Percentiles rank a stretch among this genome's conserved stretches.
Conservation (phyloP, 805 yeast genomes). For the Komagataella ulmi region DNA sequence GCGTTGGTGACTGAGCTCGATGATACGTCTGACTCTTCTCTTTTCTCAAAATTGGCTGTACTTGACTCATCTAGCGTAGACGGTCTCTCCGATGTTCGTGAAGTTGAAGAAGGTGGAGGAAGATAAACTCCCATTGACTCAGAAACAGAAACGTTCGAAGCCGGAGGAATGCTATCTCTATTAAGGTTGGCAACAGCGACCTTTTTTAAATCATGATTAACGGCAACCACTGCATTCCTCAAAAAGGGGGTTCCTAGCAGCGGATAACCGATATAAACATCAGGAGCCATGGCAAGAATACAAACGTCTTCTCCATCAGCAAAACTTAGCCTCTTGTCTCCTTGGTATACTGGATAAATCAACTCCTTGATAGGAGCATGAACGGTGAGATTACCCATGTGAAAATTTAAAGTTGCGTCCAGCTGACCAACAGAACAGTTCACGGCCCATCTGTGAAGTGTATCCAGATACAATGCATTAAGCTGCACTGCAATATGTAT, state of each 20-base stretch:
- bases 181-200: slow-evolving; percentile 43
- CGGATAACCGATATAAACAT: slow-evolving; percentile 30
- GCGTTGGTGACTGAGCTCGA: background rate
- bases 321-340: slow-evolving; percentile 26
- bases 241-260: slow-evolving; percentile 49
- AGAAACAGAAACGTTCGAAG: background rate
- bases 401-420: slow-evolving; percentile 37
- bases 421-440: slow-evolving; percentile 37
- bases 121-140: background rate
- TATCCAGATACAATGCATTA: slow-evolving; percentile 45
- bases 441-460: slow-evolving; percentile 42
- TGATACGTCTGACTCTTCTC: background rate
- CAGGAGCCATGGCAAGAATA: slow-evolving; percentile 35
- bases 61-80: background rate
- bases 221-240: slow-evolving; percentile 39
- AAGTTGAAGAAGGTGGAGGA: background rate
- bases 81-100: background rate
- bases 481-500: slow-evolving; percentile 56
- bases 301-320: slow-evolving; percentile 47
- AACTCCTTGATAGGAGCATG: slow-evolving; percentile 36
- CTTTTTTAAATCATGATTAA: slow-evolving; percentile 42
- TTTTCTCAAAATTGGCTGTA: background rate
- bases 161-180: background rate
- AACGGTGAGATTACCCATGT: slow-evolving; percentile 37
- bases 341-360: slow-evolving; percentile 23